Evolutionary conservation across 768 basidiomycete genomes (phyloP).

Genomic region (Suillus subluteus): DNA sequence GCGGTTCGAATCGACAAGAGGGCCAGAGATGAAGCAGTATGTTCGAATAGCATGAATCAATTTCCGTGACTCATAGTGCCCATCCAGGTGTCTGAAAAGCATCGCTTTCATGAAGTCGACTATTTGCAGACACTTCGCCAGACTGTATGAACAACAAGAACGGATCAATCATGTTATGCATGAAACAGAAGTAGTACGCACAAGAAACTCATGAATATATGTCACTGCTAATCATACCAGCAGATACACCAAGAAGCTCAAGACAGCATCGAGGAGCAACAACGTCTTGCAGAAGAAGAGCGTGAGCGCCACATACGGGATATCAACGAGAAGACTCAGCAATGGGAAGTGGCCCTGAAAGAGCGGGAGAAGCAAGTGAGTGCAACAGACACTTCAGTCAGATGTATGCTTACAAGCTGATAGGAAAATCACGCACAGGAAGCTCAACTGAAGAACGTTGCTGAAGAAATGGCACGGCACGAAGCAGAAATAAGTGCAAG

Average conservation of each 20-base stretch:
- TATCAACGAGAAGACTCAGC: neutral
- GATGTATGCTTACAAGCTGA: neutral
- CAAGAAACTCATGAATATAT: neutral
- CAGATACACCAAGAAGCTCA: neutral
- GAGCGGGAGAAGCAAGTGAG: neutral
- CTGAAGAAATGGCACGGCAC: neutral
- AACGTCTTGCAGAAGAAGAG: neutral
- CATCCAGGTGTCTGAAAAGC: neutral
- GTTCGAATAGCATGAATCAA: neutral
- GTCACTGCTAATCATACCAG: no score
- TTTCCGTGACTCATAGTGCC: neutral
- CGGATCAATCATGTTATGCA: neutral
- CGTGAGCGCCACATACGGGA: neutral
- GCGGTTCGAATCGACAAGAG: neutral
- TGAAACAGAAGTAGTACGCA: neutral
- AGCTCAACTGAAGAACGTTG: neutral
- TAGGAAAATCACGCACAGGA: neutral
- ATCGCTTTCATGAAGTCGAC: constrained; percentile 7
- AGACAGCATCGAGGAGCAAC: neutral
- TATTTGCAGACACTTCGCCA: neutral
- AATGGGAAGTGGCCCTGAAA: neutral
- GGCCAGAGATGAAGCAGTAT: neutral
- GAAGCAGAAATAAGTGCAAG: neutral
- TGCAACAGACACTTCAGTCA: neutral
- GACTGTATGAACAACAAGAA: neutral